phyloP scores from a whole-genome alignment of 352 stramenopile genomes.

The Phytophthora aleatoria region DNA sequence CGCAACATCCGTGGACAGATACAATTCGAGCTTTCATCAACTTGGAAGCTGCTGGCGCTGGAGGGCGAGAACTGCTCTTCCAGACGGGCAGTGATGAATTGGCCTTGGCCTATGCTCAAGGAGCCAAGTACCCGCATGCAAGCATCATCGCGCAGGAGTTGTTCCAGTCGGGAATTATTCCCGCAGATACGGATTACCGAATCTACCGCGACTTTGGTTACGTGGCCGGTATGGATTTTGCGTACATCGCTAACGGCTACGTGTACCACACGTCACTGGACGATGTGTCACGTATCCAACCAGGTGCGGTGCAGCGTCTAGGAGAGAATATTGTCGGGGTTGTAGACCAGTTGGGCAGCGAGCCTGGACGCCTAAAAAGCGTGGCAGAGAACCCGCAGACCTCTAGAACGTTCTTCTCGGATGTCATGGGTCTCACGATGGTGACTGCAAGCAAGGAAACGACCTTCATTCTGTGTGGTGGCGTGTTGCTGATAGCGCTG shows the following conservation, averaged over 20 bases:
- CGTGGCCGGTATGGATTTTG: slow-evolving; percentile 85
- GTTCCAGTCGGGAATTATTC: slow-evolving; percentile 78
- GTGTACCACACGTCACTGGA: slow-evolving; percentile 81
- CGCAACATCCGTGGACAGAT: slow-evolving; percentile 73
- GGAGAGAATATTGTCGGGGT: slow-evolving; percentile 75
- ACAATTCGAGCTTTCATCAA: slow-evolving; percentile 83
- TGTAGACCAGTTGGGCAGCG: slow-evolving; percentile 50
- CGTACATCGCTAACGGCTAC: slow-evolving; percentile 82
- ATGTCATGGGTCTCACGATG: slow-evolving; percentile 67
- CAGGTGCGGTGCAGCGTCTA: slow-evolving; percentile 65
- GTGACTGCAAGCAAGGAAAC: slow-evolving; percentile 58
- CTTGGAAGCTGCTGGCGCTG: slow-evolving; percentile 70
- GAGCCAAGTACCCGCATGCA: slow-evolving; percentile 73
- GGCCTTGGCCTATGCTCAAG: slow-evolving; percentile 68
- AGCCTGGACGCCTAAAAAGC: slow-evolving; percentile 51
- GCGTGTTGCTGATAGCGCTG: slow-evolving; percentile 43
- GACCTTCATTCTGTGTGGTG: slow-evolving; percentile 44
- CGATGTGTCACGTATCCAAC: slow-evolving; percentile 74
- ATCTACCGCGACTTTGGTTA: slow-evolving; percentile 76
- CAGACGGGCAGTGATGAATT: slow-evolving; percentile 81
- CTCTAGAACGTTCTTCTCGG: slow-evolving; percentile 77
- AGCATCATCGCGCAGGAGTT: slow-evolving; percentile 82
- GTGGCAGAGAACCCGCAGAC: slow-evolving; percentile 62
- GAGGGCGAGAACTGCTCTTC: slow-evolving; percentile 76
- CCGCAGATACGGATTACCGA: slow-evolving; percentile 74